Conservation (phyloP, 352 stramenopile species). For the Globisporangium apiculatum region DNA sequence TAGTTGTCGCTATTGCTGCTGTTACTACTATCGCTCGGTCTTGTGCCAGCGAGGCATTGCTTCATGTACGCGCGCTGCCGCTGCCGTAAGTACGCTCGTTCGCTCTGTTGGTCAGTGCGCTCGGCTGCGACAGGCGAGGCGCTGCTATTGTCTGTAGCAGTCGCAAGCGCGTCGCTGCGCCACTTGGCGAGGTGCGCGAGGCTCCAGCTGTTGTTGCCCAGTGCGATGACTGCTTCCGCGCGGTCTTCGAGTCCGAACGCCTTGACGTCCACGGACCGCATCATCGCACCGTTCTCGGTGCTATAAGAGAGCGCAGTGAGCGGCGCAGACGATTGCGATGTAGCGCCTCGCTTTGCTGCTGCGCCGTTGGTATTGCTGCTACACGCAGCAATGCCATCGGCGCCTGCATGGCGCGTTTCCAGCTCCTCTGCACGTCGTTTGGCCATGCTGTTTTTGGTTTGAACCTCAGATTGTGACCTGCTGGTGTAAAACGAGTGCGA, state of each 20-base stretch:
- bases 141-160: neutral
- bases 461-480: neutral
- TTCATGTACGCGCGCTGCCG: constrained; percentile 68
- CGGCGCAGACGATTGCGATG: neutral
- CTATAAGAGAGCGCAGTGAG: neutral
- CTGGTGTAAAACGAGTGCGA: too few relatives aligned
- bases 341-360: neutral
- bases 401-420: neutral
- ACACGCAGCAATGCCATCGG: neutral
- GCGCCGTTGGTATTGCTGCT: neutral
- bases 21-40: neutral
- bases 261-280: constrained; percentile 42
- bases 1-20: neutral
- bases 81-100: constrained; percentile 43
- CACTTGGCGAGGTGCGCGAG: constrained; percentile 59
- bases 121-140: constrained; percentile 2
- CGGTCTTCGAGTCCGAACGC: constrained; percentile 72
- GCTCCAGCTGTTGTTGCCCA: constrained; percentile 36
- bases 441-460: neutral
- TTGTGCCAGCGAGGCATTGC: constrained; percentile 14
- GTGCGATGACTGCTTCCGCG: constrained; percentile 62
- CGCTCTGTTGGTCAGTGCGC: constrained; percentile 14
- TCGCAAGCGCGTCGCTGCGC: constrained; percentile 32
- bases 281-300: neutral
- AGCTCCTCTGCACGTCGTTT: neutral